Base-by-base conservation (phyloP, 495 filamentous ascomycete species). In the Aspergillus affinis region DNA sequence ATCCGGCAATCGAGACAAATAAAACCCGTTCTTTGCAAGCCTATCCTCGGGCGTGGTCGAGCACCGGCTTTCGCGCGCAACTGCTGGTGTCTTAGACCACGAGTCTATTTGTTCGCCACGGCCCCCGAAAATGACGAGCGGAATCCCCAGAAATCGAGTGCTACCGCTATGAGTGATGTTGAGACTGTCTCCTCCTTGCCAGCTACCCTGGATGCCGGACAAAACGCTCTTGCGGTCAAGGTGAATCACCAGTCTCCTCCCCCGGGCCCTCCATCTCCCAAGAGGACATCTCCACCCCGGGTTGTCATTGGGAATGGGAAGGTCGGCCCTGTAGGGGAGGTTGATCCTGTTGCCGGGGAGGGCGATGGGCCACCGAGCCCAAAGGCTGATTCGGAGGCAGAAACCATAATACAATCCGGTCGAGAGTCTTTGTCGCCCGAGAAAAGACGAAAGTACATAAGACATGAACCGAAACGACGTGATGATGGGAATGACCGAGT, bases 401-500 rank as follows among this genome's bases (percentile, higher is more conserved):
- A 92, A 74, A 93, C 90, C 6, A 89, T 91, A 60, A 88, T 91
- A 49, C 78, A 91, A 21, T 85, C 87, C 20, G 88, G 87, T 45
- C 89, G 89, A 58, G 85, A 90, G 65, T 86, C 86, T 47, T 69
- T 86, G 65, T 87, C 86, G 21, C 84, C 86, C 2, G 84, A 87
- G 57, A 90, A 89, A 70, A 81, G 82, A 60, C 81, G 83, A 30
- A 90, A 90, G 72, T 70, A 73, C 54, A 86, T 91, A 67, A 86
- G 88, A 64, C 84, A 89, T 70, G 87, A 89, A 67, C 70, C 74
- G 49, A 67, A 70, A 66, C 76, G 71, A 55, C 74, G 66, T 48
- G 62, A 73, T 54, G 86, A 88, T 68, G 81, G 80, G 61, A 82
- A 81, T 58, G 74, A 75, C 51, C 81, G 79, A 48, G 81, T 76